Base-by-base conservation (phyloP, 2,329 filamentous ascomycete genomes). In the Cryphonectria radicalis region DNA sequence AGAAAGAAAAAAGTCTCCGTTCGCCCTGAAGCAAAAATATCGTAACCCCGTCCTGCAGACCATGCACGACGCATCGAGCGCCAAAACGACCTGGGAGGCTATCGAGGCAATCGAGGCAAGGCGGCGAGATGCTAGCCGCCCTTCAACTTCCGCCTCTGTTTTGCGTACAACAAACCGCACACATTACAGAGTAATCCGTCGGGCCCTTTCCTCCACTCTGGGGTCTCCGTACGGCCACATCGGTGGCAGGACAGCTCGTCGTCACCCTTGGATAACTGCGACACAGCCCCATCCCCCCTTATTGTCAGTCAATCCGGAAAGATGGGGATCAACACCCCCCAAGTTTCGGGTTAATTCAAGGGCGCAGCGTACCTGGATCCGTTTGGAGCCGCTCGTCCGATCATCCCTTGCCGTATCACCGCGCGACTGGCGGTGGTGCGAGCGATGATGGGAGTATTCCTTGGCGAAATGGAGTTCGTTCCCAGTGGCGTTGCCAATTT, bases 181-280 rank as follows among this genome's bases (percentile, higher is more conserved):
- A 71, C 67, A 22, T 74, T 74, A 8, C 73, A 74, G n/a, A 74
- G 70, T 43, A 70, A 22, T 10, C 73, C 73, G 32, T 73, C 69
- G 1, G 73, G 70, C 17, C 73, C 73, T 55, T 67, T 70, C 13
- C 73, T 72, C 73, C 73, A 74, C 63, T 74, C 69, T 17, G 73
- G 73, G 3, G 73, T 74, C 35, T 73, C 72, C 5, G 63, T 73
- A 7, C 72, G 62, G 7, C 73, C 73, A 63, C 73, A 74, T 25
- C 70, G 70, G 22, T 43, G 66, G 53, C 73, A 74, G 8, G 63
- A 60, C 2, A 57, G 66, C n/a, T 62, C 62, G 57, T 63, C 55
- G 32, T 65, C 62, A 7, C 8, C 60, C 19, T 46, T 64, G 5
- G 60, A 69, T 4, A 42, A 14, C 67, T 69, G 25, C 35, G 13